These are phyloP conservation scores for Trichothecium sympodiale DNA, from an alignment of 2,329 filamentous ascomycete genomes.

Conservation along the genomic window DNA sequence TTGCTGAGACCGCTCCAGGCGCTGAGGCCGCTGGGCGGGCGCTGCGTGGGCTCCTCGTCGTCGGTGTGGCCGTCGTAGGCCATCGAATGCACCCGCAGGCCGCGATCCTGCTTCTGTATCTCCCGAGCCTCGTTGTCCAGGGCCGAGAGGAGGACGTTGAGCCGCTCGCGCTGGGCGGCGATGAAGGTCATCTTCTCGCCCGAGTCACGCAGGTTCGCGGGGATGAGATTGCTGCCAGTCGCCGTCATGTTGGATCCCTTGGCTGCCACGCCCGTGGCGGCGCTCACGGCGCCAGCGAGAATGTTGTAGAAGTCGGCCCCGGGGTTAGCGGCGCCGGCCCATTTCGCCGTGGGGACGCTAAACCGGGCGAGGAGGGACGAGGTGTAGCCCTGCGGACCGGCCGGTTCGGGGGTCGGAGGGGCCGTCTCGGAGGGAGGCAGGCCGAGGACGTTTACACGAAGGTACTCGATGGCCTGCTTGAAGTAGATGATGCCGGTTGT, in stretches of 20 bases:
- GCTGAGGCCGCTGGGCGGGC: conserved; percentile 37
- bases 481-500: conserved; percentile 67
- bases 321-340: conserved; percentile 34
- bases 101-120: conserved; percentile 31
- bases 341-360: conserved; percentile 62
- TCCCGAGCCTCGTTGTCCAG: conserved; percentile 69
- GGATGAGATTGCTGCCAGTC: conserved; percentile 48
- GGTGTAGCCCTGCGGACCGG: conserved; percentile 52
- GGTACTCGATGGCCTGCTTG: conserved; percentile 56
- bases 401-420: conserved; percentile 25
- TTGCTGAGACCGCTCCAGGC: conserved; percentile 54
- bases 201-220: conserved; percentile 52
- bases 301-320: conserved; percentile 65
- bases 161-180: conserved; percentile 64
- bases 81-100: conserved; percentile 9
- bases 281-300: conserved; percentile 62
- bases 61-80: conserved; percentile 15
- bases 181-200: conserved; percentile 65
- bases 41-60: conserved; percentile 23
- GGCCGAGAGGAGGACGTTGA: conserved; percentile 63
- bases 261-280: conserved; percentile 37
- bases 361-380: conserved; percentile 78
- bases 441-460: conserved; percentile 71
- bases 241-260: conserved; percentile 25
- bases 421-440: conserved; percentile 44